Base-by-base conservation (phyloP, 257 asterid species). In the Solanum tarapatanum region DNA sequence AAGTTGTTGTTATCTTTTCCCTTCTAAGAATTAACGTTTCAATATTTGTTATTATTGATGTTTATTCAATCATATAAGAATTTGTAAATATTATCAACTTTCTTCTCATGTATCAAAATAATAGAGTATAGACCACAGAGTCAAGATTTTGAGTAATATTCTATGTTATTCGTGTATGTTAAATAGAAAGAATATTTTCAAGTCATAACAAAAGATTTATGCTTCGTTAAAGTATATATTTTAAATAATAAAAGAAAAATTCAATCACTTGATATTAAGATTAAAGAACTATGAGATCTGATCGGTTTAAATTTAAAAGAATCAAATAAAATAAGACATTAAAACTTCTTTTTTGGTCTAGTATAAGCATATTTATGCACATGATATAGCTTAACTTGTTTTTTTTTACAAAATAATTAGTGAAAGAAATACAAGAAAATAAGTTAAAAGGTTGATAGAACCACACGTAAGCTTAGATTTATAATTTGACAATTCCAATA, bases 221-320 rank as follows among this genome's bases (percentile, higher is more conserved):
- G 5, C 5, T 69, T 14, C 6, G 0, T 69, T 68, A 68, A 28
- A 28, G 10, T 26, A 28, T 6, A 26, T 28, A 28, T 0, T 69
- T 5, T 0, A 28, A 1, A 68, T 1, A 68, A 28, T 68, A 26
- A 28, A 6, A 6, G 4, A 6, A 69, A 28, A 69, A 7, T 30
- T 14, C 12, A 14, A 69, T 3, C 39, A 0, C 37, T 6, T 30
- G 5, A 0, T 0, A 30, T 30, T 7, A 8, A 70, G n/a, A 14
- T 7, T 13, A 2, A 32, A 26, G 23, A 30, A 35, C 2, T 0
- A 70, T 30, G 6, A 70, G 12, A 30, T 69, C 1, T 0, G 0
- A 8, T 70, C 3, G 0, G 0, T 70, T 30, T 70, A 0, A 16
- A 30, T 28, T 28, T 30, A 2, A 69, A 69, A 69, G 6, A 28